These are phyloP conservation scores for Pythium insidiosum DNA, from an alignment of 352 stramenopile species.

Conservation along the genomic window DNA sequence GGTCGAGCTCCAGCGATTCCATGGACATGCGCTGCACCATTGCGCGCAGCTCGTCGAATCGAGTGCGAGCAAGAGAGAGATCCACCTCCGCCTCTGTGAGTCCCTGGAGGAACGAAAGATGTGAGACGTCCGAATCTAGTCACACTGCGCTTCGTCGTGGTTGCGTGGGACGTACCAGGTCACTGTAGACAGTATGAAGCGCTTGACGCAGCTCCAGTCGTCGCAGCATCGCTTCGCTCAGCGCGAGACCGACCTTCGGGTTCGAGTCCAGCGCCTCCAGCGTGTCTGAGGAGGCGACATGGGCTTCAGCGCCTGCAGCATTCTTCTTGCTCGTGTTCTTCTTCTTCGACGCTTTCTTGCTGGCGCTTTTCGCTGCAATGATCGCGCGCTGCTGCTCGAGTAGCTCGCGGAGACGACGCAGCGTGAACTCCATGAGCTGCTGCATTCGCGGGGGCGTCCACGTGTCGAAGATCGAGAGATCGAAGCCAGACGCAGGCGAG, in stretches of 20 bases:
- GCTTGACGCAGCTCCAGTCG: constrained; percentile 43
- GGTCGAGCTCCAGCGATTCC: constrained; percentile 58
- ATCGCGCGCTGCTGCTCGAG: no score
- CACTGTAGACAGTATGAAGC: constrained; percentile 10
- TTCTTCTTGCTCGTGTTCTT: no score
- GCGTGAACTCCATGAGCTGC: no score
- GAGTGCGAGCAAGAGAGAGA: constrained; percentile 25
- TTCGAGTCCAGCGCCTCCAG: constrained; percentile 60
- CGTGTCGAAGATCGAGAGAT: constrained; percentile 36
- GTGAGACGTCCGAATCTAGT: no score
- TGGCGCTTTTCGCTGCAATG: no score
- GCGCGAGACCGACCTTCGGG: constrained; percentile 29
- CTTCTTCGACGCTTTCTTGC: no score
- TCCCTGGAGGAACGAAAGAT: no score
- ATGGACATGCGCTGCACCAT: constrained; percentile 33
- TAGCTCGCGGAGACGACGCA: no score
- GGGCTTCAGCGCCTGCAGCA: constrained; percentile 22
- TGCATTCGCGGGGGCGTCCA: no score
- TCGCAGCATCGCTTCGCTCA: constrained; percentile 58
- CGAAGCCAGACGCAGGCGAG: constrained; percentile 56
- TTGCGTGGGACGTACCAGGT: no score
- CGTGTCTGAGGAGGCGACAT: no score
- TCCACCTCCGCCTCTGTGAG: constrained; percentile 34
- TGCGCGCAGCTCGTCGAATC: constrained; percentile 33
- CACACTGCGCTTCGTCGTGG: no score